Conservation (phyloP, 164 flowering plant genomes). For the Vitis vinifera region ASM3070453v1 NC_081815.1:1990001-1990500, state of each 20-base stretch:
- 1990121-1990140: background rate
- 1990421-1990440: conserved; percentile 2
- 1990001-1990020: conserved; percentile 11
- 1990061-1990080: background rate
- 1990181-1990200: background rate
- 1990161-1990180: background rate
- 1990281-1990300: conserved; percentile 64
- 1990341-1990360: conserved; percentile 84
- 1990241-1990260: conserved; percentile 34
- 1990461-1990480: conserved; percentile 87
- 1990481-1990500: conserved; percentile 87
- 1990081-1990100: too few species aligned
- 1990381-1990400: conserved; percentile 22
- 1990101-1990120: too few species aligned
- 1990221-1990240: background rate
- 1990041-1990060: background rate
- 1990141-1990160: too few species aligned
- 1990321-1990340: conserved; percentile 47
- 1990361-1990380: conserved; percentile 36
- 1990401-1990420: background rate
- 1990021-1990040: background rate
- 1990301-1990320: conserved; percentile 58
- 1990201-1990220: background rate
- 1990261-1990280: conserved; percentile 78
- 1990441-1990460: conserved; percentile 54